Conservation (phyloP, 371 early-diverging fungal species). For the Caulochytrium protostelioides region DNA sequence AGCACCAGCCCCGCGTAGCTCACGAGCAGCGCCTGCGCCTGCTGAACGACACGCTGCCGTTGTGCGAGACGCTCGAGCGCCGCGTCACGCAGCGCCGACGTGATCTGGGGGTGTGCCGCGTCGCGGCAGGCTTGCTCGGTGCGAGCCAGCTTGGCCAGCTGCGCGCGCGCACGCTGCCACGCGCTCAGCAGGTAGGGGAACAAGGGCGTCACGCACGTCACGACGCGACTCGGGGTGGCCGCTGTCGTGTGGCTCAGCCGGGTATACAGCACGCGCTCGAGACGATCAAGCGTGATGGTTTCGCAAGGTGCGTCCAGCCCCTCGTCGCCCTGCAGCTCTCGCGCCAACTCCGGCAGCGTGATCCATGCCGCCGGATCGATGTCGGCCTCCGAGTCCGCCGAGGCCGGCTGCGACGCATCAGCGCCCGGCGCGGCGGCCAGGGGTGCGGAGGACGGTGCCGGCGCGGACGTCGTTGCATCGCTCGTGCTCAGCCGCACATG, state of each 20-base stretch:
- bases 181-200: slow-evolving; percentile 57
- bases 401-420: slow-evolving; percentile 1
- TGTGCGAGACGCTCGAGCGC: slow-evolving; percentile 1
- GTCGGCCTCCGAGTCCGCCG: slow-evolving; percentile 13
- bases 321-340: slow-evolving; percentile 7
- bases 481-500: no score
- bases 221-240: slow-evolving; percentile 13
- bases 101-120: slow-evolving; percentile 12
- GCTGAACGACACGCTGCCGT: slow-evolving; percentile 22
- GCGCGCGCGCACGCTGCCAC: slow-evolving; percentile 44
- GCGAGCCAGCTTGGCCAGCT: slow-evolving; percentile 11
- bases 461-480: neutral
- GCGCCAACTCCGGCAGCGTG: slow-evolving; percentile 16
- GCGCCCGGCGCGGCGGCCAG: neutral
- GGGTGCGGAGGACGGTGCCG: neutral
- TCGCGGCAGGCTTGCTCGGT: slow-evolving; percentile 19
- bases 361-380: no score
- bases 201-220: no score
- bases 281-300: slow-evolving; percentile 7
- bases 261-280: slow-evolving; percentile 56
- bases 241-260: slow-evolving; percentile 37
- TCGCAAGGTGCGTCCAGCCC: slow-evolving; percentile 2
- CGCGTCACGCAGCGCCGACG: neutral
- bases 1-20: slow-evolving; percentile 66
- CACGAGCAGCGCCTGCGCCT: slow-evolving; percentile 32